These are phyloP conservation scores for Arthromyces matolae DNA, from an alignment of 768 basidiomycete genomes.

Conservation along the genomic window DNA sequence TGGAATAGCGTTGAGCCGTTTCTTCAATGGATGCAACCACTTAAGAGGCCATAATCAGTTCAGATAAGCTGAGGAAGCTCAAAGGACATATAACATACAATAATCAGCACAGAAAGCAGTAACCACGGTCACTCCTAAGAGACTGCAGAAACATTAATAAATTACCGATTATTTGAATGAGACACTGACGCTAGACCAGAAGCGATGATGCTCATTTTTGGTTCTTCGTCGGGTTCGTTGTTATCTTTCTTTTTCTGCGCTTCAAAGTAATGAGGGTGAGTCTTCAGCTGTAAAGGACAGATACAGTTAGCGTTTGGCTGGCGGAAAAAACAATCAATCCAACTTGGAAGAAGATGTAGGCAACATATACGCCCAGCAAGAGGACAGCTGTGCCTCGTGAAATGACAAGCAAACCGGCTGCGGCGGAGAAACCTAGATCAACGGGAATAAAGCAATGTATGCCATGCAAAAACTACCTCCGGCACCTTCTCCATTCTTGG, in stretches of 20 bases:
- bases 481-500: conserved; percentile 11
- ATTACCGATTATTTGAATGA: neutral
- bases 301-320: neutral
- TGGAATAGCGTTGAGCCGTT: conserved; percentile 72
- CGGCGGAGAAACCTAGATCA: conserved; percentile 24
- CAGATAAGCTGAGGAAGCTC: neutral
- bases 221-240: conserved; percentile 26
- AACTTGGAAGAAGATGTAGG: conserved; percentile 76
- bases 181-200: conserved; percentile 50
- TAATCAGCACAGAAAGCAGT: conserved; percentile 91
- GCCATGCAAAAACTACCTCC: neutral
- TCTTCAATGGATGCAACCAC: conserved; percentile 93
- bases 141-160: conserved; percentile 31
- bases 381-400: conserved; percentile 80
- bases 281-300: conserved; percentile 49
- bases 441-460: conserved; percentile 1
- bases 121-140: conserved; percentile 71
- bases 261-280: conserved; percentile 65
- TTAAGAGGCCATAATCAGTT: conserved; percentile 33
- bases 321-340: conserved; percentile 11
- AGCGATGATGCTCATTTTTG: conserved; percentile 68
- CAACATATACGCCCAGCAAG: conserved; percentile 68
- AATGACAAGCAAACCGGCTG: conserved; percentile 61
- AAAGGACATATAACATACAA: conserved; percentile 42
- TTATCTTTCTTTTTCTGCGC: conserved; percentile 4